phyloP scores from a whole-genome alignment of 2,329 filamentous ascomycete species.

The Aspergillus novoparasiticus region DNA sequence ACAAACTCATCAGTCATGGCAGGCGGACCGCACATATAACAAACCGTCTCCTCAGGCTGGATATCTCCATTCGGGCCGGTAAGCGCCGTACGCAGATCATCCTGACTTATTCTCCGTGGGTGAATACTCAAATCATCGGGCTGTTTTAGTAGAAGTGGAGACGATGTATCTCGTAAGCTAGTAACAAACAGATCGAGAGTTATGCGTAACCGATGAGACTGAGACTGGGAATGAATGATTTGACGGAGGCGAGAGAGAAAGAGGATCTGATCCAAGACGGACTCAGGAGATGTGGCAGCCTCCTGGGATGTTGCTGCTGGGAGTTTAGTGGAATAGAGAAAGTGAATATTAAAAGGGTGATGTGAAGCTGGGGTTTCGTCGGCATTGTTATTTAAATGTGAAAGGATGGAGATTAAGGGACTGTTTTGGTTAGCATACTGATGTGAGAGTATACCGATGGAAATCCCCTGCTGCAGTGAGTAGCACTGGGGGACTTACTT shows the following conservation, averaged over 20 bases:
- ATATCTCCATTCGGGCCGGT: conserved; percentile 32
- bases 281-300: conserved; percentile 8
- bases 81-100: conserved; percentile 40
- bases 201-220: conserved; percentile 31
- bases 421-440: conserved; percentile 27
- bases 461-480: neutral
- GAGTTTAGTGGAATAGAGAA: conserved; percentile 65
- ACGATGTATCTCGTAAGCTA: conserved; percentile 18
- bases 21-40: conserved; percentile 70
- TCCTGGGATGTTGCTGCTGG: conserved; percentile 12
- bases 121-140: conserved; percentile 31
- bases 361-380: conserved; percentile 37
- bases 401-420: conserved; percentile 74
- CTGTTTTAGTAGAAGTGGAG: conserved; percentile 11
- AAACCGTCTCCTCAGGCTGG: conserved; percentile 46
- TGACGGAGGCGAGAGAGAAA: conserved; percentile 51
- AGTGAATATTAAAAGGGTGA: conserved; percentile 51
- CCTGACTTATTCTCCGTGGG: conserved; percentile 35
- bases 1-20: conserved; percentile 70
- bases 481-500: conserved; percentile 56
- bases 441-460: neutral
- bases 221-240: conserved; percentile 34
- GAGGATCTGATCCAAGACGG: conserved; percentile 41
- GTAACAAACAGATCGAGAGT: conserved; percentile 41
- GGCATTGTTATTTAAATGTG: conserved; percentile 53